phyloP scores from a whole-genome alignment of 2,329 filamentous ascomycete genomes.

The Coleophoma cylindrospora region DNA sequence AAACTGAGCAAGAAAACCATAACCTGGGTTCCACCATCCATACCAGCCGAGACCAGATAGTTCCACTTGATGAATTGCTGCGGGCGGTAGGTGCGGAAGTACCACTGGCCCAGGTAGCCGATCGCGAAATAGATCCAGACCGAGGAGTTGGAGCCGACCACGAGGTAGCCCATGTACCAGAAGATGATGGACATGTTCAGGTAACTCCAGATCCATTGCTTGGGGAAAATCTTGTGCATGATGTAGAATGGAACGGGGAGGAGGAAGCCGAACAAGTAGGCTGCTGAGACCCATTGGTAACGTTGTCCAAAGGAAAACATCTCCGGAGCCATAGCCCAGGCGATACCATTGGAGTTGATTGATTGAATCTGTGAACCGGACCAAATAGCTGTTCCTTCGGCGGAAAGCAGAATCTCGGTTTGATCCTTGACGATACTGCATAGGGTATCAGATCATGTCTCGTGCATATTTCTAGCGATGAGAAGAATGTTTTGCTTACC shows the following conservation, averaged over 20 bases:
- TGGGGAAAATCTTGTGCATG: slow-evolving; percentile 12
- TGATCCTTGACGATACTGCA: slow-evolving; percentile 35
- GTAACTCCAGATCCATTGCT: slow-evolving; percentile 17
- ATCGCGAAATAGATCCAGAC: slow-evolving; percentile 28
- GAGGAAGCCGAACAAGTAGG: slow-evolving; percentile 36
- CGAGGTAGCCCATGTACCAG: slow-evolving; percentile 37
- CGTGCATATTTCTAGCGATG: background rate
- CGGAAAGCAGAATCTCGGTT: slow-evolving; percentile 30
- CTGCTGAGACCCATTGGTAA: slow-evolving; percentile 34
- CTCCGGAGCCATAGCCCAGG: slow-evolving; percentile 32
- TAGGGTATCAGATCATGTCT: background rate
- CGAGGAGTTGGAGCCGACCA: slow-evolving; percentile 36
- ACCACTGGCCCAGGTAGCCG: slow-evolving; percentile 31
- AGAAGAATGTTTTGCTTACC: slow-evolving; percentile 2
- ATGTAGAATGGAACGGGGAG: slow-evolving; percentile 34
- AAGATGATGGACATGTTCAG: slow-evolving; percentile 38
- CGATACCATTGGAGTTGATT: slow-evolving; percentile 35
- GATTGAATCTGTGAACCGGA: slow-evolving; percentile 40
- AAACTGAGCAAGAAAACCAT: slow-evolving; percentile 33
- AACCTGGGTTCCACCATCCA: slow-evolving; percentile 32
- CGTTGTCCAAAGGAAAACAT: slow-evolving; percentile 35
- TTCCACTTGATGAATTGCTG: slow-evolving; percentile 30
- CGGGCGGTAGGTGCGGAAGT: slow-evolving; percentile 25
- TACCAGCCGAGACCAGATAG: slow-evolving; percentile 29
- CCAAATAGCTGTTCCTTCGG: slow-evolving; percentile 40